Evolutionary conservation across 768 basidiomycete species (phyloP), one percentile per base, ranked within the genome.

Genomic region (Lentinus tigrinus): DNA sequence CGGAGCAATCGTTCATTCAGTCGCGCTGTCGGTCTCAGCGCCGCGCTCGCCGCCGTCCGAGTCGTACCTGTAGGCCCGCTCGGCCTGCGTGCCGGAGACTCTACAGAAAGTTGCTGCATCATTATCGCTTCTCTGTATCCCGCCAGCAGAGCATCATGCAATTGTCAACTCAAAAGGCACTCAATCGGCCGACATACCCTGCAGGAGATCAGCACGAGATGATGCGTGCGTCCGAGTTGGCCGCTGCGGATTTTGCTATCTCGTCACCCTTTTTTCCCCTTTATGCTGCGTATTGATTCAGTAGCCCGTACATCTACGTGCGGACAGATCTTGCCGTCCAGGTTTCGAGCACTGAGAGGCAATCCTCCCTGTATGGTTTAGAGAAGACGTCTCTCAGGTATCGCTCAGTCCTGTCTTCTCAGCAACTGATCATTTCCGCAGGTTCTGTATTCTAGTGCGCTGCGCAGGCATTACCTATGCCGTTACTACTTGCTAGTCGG

Each of bases 181-280:
- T 31, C 31, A 31, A 31, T 31, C 31, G 6, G 31, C 31, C 31
- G 31, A 31, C 31, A 11, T 31, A 31, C 7, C 31, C 31, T 31
- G 6, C 31, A 31, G 31, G 24, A 52, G 23, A 60, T 60, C 59
- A 60, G 59, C 59, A 56, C 49, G 58, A 52, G 59, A 38, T 56
- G 54, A 60, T 60, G 54, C 31, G 11, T 31, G 31, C 31, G 11
- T 11, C 31, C 31, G 31, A 31, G 31, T 11, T 31, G 31, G 31
- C 44, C 13, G 44, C 44, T 50, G 49, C 36, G 49, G n/a, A 11
- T n/a, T 8, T 16, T 40, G 39, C 14, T 8, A 16, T 40, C 17
- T 40, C 39, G 39, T 46, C 19, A 46, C 23, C 44, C 23, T 24
- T 9, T 23, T 9, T 23, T 24, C 4, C 23, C 7, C 44, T 46